Conservation (phyloP, 1,284 basidiomycete genomes). For the Bjerkandera adusta region DNA sequence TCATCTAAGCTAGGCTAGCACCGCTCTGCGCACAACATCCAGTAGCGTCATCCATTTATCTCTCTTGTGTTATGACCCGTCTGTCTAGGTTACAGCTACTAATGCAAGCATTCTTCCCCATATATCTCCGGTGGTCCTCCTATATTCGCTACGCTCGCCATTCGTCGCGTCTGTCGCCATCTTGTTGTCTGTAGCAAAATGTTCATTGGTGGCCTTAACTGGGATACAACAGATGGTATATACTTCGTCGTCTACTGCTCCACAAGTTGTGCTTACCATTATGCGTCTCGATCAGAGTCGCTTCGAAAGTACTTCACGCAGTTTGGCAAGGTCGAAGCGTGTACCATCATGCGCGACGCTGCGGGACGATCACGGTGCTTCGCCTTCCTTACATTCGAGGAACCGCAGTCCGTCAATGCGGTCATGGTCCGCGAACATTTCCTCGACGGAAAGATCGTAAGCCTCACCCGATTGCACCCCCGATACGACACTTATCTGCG, state of each 20-base stretch:
- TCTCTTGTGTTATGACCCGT: constrained; percentile 52
- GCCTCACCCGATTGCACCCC: constrained; percentile 72
- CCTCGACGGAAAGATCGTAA: constrained; percentile 89
- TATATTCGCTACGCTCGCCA: constrained; percentile 42
- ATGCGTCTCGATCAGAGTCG: constrained; percentile 49
- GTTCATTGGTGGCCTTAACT: constrained; percentile 97
- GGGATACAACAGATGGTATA: constrained; percentile 96
- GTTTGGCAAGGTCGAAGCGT: constrained; percentile 85
- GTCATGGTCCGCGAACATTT: constrained; percentile 86
- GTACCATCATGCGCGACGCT: constrained; percentile 94
- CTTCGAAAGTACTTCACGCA: constrained; percentile 70
- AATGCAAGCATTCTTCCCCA: constrained; percentile 56
- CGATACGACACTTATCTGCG: constrained; percentile 26
- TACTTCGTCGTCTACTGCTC: no score
- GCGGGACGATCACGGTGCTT: constrained; percentile 91
- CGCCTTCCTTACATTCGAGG: constrained; percentile 92
- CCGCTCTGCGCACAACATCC: constrained; percentile 37
- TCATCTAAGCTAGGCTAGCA: constrained; percentile 42
- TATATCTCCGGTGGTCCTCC: constrained; percentile 24
- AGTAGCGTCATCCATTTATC: constrained; percentile 69
- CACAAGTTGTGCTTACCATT: no score
- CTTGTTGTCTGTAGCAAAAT: constrained; percentile 76
- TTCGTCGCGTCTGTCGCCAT: constrained; percentile 17
- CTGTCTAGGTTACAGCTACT: constrained; percentile 77
- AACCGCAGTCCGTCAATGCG: constrained; percentile 74